Percentiles rank a stretch among this genome's conserved stretches.
These are phyloP conservation scores for Trametes villosa DNA, from an alignment of 768 basidiomycete species.

Conservation along the genomic window DNA sequence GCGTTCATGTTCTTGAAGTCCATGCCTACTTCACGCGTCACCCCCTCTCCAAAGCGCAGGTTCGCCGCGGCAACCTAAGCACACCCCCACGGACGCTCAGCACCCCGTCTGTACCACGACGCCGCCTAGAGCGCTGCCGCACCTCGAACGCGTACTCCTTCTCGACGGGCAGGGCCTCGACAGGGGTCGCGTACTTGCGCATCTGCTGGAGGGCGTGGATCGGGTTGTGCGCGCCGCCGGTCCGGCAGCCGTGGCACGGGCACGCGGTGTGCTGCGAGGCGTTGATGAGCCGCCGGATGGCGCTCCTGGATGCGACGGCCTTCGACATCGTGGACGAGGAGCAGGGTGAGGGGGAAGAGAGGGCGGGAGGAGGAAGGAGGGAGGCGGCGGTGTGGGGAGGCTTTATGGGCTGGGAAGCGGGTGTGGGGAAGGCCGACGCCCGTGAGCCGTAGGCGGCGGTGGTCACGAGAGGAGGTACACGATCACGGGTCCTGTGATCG, in stretches of 20 bases:
- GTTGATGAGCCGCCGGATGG: conserved; percentile 76
- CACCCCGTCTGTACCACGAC: neutral
- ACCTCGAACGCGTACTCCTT: conserved; percentile 95
- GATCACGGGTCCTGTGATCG: conserved; percentile 23
- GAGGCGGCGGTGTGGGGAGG: neutral
- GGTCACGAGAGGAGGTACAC: conserved; percentile 21
- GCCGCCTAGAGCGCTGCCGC: neutral
- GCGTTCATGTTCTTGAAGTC: conserved; percentile 94
- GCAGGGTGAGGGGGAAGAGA: conserved; percentile 4
- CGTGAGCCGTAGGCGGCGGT: too few relatives aligned
- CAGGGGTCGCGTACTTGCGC: conserved; percentile 78
- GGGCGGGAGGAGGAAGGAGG: conserved; percentile 8
- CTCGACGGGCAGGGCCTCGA: conserved; percentile 55
- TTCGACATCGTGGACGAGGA: conserved; percentile 30
- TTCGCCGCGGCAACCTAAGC: conserved; percentile 89
- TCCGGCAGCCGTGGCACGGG: conserved; percentile 75
- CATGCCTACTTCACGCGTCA: conserved; percentile 90
- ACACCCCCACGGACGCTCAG: neutral
- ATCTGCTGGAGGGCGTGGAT: conserved; percentile 60
- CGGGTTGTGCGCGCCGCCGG: conserved; percentile 45
- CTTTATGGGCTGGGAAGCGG: conserved; percentile 27
- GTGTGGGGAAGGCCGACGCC: conserved; percentile 23
- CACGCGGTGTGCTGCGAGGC: conserved; percentile 74
- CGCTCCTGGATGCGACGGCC: conserved; percentile 51
- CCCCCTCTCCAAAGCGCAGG: conserved; percentile 87